A percentile compares a stretch with the other conserved stretches of the same genome.
phyloP scores from a whole-genome alignment of 176 grass and related monocot species.

The Hyparrhenia diplandra region DNA sequence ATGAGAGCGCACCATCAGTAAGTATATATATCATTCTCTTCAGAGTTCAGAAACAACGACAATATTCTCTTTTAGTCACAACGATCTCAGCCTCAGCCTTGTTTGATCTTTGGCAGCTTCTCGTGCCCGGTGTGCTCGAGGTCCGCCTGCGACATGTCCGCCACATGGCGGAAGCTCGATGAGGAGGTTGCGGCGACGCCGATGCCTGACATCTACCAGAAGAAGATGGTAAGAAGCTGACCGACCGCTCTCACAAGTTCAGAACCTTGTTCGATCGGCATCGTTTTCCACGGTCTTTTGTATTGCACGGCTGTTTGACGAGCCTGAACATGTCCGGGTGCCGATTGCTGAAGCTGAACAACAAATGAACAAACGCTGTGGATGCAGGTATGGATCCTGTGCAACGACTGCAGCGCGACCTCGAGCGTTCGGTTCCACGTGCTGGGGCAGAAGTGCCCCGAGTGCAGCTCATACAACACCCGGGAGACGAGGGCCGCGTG shows the following conservation, averaged over 20 bases:
- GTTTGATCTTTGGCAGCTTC: constrained; percentile 42
- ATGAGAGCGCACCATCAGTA: constrained; percentile 73
- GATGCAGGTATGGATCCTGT: constrained; percentile 73
- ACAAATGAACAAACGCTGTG: neutral
- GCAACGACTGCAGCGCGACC: constrained; percentile 74
- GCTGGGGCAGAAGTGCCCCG: constrained; percentile 70
- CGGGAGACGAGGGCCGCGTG: constrained; percentile 42
- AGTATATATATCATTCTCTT: constrained; percentile 11
- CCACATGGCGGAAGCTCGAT: constrained; percentile 66
- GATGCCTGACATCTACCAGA: constrained; percentile 70
- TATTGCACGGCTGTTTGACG: neutral
- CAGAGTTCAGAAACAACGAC: neutral
- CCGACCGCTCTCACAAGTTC: neutral
- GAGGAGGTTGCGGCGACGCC: constrained; percentile 70
- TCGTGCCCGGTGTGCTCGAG: constrained; percentile 81
- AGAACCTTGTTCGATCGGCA: neutral
- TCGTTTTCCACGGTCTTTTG: neutral
- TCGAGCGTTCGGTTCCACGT: constrained; percentile 70
- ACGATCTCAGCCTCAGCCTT: constrained; percentile 11
- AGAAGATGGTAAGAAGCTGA: constrained; percentile 61
- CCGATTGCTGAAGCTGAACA: neutral
- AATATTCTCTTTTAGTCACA: neutral
- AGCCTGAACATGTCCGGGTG: neutral
- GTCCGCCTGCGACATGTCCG: constrained; percentile 70
- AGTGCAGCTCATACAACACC: constrained; percentile 79